A percentile compares a stretch with the other conserved stretches of the same genome.
Conservation (phyloP, 2,329 filamentous ascomycete genomes). For the Ceratocystiopsis sp. region DNA sequence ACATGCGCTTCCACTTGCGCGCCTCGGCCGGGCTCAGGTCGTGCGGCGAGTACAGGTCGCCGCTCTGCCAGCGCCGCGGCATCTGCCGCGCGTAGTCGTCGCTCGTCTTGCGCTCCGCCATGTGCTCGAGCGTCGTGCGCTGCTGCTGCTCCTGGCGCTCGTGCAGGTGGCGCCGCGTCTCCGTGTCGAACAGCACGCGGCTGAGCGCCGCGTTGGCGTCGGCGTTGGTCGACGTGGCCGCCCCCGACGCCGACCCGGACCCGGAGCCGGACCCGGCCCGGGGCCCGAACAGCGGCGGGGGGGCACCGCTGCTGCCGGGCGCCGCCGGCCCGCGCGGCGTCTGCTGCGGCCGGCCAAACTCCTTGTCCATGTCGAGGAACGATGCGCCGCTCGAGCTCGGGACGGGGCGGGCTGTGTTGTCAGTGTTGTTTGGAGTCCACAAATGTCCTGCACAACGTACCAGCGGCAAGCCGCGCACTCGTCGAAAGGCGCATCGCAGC, state of each 20-base stretch:
- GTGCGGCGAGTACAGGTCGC: conserved; percentile 82
- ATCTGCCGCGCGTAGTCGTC: conserved; percentile 45
- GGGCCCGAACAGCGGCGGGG: neutral
- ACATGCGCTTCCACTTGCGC: conserved; percentile 55
- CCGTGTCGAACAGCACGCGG: conserved; percentile 8
- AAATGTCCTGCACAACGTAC: neutral
- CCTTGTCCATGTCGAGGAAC: conserved; percentile 6
- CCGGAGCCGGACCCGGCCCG: no score
- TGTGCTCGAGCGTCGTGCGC: conserved; percentile 20
- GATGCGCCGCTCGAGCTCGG: conserved; percentile 7
- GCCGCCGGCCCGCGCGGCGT: no score
- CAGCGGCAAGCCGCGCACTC: conserved; percentile 2
- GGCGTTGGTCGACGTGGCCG: neutral
- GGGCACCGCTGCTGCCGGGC: neutral
- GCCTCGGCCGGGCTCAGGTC: conserved; percentile 67
- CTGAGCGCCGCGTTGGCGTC: conserved; percentile 6
- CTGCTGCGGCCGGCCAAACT: neutral
- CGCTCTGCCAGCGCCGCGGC: conserved; percentile 53
- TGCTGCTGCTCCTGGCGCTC: conserved; percentile 3
- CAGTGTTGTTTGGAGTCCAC: no score
- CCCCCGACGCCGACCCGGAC: neutral
- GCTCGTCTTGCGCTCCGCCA: conserved; percentile 22
- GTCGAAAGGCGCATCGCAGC: conserved; percentile 6
- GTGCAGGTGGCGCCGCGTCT: conserved; percentile 4
- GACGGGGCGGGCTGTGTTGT: neutral